Conservation (phyloP, 1,139 yeast genomes). For the Candida buenavistaensis region DNA sequence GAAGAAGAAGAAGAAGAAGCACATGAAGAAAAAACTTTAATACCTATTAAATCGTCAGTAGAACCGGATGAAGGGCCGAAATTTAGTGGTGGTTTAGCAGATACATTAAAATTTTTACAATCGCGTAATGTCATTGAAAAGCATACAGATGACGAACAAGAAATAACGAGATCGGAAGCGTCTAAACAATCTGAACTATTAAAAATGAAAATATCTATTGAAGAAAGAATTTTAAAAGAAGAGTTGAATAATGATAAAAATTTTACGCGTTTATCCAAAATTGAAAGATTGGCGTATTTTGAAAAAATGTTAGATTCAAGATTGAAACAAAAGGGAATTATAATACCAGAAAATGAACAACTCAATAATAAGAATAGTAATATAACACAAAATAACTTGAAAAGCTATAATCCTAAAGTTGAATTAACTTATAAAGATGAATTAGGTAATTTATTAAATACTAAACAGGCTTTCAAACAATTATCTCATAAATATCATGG, state of each 20-base stretch:
- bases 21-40: too few species aligned
- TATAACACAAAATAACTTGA: slow-evolving; percentile 10
- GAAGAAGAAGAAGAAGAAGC: slow-evolving; percentile 6
- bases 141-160: slow-evolving; percentile 10
- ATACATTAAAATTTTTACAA: slow-evolving; percentile 55
- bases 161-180: slow-evolving; percentile 27
- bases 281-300: slow-evolving; percentile 29
- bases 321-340: slow-evolving; percentile 27
- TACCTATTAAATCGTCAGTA: too few species aligned
- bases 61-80: slow-evolving; percentile 11
- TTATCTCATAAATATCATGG: slow-evolving; percentile 91
- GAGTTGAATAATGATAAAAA: slow-evolving; percentile 36
- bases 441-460: slow-evolving; percentile 59
- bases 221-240: slow-evolving; percentile 39
- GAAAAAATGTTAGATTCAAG: slow-evolving; percentile 31
- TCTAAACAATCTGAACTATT: slow-evolving; percentile 33
- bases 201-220: slow-evolving; percentile 34
- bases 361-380: slow-evolving; percentile 3
- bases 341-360: slow-evolving; percentile 6
- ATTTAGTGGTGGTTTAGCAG: slow-evolving; percentile 55
- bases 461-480: slow-evolving; percentile 83
- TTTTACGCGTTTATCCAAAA: slow-evolving; percentile 30
- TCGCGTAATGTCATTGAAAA: slow-evolving; percentile 38
- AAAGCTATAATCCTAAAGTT: slow-evolving; percentile 64
- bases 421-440: slow-evolving; percentile 69